Conservation (phyloP, 441 rosid genomes). For the Eruca vesicaria region DNA sequence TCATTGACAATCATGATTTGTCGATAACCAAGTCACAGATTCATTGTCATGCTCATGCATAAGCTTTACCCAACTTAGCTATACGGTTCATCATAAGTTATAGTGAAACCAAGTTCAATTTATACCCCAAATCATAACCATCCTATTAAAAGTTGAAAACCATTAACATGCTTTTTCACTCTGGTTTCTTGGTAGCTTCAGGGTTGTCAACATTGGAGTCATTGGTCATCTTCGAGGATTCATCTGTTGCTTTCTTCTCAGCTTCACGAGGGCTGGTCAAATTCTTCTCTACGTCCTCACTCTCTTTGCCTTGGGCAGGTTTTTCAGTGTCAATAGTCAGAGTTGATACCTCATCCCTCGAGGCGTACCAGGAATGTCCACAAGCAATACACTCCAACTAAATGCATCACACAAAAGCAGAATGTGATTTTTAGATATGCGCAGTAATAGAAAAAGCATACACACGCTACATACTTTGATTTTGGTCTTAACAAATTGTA, state of each 20-base stretch:
- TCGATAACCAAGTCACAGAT: too few species aligned
- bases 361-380: slow-evolving; percentile 91
- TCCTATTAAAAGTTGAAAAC: not conserved
- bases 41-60: too few species aligned
- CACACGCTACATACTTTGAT: not conserved
- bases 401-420: not conserved
- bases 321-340: slow-evolving; percentile 66
- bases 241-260: slow-evolving; percentile 49
- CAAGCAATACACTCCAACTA: slow-evolving; percentile 88
- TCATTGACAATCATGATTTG: too few species aligned
- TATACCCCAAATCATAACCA: not conserved
- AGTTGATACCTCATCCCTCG: slow-evolving; percentile 81
- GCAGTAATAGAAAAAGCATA: not conserved
- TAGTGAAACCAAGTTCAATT: not conserved
- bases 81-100: slow-evolving; percentile 4
- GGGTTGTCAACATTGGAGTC: slow-evolving; percentile 19
- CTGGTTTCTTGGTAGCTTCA: slow-evolving; percentile 29
- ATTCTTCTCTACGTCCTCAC: slow-evolving; percentile 63
- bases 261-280: slow-evolving; percentile 60
- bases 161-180: slow-evolving; percentile 1
- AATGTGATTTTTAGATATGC: slow-evolving; percentile 1
- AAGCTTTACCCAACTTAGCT: too few species aligned
- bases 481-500: not conserved
- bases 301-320: slow-evolving; percentile 53
- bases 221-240: slow-evolving; percentile 39